Conservation (phyloP, 140 eudicot species). For the Flaveria floridana region DNA sequence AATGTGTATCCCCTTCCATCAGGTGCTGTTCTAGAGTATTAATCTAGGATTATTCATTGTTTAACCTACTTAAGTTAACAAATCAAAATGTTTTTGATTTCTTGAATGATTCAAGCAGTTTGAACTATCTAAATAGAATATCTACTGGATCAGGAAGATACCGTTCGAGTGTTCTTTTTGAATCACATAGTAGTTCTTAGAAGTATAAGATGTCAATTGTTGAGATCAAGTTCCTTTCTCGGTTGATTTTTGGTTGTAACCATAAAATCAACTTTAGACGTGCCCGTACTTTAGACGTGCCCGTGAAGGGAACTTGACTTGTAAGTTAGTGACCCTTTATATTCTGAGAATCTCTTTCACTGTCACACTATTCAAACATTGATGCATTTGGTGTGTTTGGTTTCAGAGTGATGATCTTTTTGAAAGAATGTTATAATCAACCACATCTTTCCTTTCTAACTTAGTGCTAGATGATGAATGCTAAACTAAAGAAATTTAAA, state of each 20-base stretch:
- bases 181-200: slow-evolving; percentile 1
- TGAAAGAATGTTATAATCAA: not conserved
- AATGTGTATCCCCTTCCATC: not conserved
- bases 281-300: not conserved
- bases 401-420: not conserved
- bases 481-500: not conserved
- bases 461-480: not conserved
- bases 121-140: not conserved
- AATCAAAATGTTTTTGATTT: not conserved
- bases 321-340: not conserved
- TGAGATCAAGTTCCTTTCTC: not conserved
- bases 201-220: not conserved
- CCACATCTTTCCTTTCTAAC: not conserved
- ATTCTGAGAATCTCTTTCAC: not conserved
- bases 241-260: not conserved
- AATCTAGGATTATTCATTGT: not conserved
- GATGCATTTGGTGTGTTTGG: not conserved
- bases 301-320: not conserved
- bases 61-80: not conserved
- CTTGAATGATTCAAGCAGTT: not conserved
- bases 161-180: not conserved
- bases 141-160: not conserved
- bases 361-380: not conserved
- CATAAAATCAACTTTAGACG: not conserved
- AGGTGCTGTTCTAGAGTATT: slow-evolving; percentile 2